Conservation (phyloP, 1,284 basidiomycete genomes). For the Ustilago lituana region DNA sequence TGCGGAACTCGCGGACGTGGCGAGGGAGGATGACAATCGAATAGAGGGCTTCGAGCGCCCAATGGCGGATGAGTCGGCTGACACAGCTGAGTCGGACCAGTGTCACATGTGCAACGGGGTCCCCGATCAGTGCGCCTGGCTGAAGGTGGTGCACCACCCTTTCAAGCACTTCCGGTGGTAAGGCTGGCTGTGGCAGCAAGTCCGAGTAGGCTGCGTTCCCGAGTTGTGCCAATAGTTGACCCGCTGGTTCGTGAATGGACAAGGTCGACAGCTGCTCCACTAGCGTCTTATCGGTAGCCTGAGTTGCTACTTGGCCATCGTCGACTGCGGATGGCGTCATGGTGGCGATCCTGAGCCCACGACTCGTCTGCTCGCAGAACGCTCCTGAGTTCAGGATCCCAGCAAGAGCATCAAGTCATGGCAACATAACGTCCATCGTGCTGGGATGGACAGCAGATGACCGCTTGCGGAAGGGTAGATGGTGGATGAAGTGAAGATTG, state of each 20-base stretch:
- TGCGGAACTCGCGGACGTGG: conserved; percentile 63
- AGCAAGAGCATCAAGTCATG: conserved; percentile 13
- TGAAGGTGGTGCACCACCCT: conserved; percentile 42
- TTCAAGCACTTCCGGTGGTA: conserved; percentile 58
- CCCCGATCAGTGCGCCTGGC: conserved; percentile 43
- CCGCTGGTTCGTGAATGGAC: conserved; percentile 28
- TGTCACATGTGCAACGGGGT: conserved; percentile 40
- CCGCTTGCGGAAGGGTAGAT: not conserved
- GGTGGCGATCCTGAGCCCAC: conserved; percentile 25
- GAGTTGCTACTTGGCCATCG: not conserved
- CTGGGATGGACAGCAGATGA: not conserved
- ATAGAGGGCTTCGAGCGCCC: conserved; percentile 56
- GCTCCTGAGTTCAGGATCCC: conserved; percentile 26
- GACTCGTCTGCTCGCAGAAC: conserved; percentile 29
- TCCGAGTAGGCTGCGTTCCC: conserved; percentile 14
- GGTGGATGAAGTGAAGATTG: not conserved
- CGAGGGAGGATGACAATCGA: conserved; percentile 59
- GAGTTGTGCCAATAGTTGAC: conserved; percentile 20
- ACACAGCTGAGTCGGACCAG: conserved; percentile 53
- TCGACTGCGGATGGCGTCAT: conserved; percentile 18
- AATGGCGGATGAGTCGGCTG: conserved; percentile 46
- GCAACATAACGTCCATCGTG: not conserved
- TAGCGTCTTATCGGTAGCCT: conserved; percentile 3
- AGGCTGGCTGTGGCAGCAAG: conserved; percentile 33
- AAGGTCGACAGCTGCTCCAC: conserved; percentile 11